Evolutionary conservation across 1,284 basidiomycete genomes (phyloP).

Genomic region (Naganishia sp.): DNA sequence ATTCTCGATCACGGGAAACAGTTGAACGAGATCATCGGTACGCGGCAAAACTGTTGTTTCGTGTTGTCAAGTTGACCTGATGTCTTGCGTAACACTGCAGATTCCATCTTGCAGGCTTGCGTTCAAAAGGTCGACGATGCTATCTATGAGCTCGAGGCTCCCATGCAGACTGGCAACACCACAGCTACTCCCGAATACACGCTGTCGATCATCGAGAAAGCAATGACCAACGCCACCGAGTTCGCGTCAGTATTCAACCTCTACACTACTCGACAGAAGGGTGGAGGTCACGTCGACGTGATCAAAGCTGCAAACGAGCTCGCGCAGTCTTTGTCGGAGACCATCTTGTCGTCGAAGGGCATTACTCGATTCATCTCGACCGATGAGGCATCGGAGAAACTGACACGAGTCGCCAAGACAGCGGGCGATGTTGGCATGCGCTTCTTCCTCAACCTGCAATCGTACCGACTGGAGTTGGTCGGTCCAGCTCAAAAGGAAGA

Average conservation of each 20-base stretch:
- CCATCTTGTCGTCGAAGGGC: slow-evolving; percentile 90
- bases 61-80: slow-evolving; percentile 11
- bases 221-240: slow-evolving; percentile 87
- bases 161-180: slow-evolving; percentile 87
- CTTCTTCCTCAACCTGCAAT: slow-evolving; percentile 94
- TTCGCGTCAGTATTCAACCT: slow-evolving; percentile 94
- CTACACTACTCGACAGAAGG: slow-evolving; percentile 81
- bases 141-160: slow-evolving; percentile 96
- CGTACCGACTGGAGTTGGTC: slow-evolving; percentile 80
- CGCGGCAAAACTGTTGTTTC: slow-evolving; percentile 35
- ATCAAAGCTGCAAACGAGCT: slow-evolving; percentile 98
- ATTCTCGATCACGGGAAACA: slow-evolving; percentile 98
- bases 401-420: slow-evolving; percentile 78
- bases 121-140: slow-evolving; percentile 96
- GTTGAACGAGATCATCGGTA: slow-evolving; percentile 94
- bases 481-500: slow-evolving; percentile 75
- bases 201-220: slow-evolving; percentile 97
- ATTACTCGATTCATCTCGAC: slow-evolving; percentile 87
- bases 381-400: slow-evolving; percentile 88
- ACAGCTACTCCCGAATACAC: slow-evolving; percentile 98
- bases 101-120: slow-evolving; percentile 95
- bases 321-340: slow-evolving; percentile 88
- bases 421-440: slow-evolving; percentile 85
- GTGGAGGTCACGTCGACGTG: slow-evolving; percentile 95
- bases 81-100: slow-evolving; percentile 52